These are phyloP conservation scores for Arthrobotrys musiformis DNA, from an alignment of 2,329 filamentous ascomycete species.

Conservation along the genomic window DNA sequence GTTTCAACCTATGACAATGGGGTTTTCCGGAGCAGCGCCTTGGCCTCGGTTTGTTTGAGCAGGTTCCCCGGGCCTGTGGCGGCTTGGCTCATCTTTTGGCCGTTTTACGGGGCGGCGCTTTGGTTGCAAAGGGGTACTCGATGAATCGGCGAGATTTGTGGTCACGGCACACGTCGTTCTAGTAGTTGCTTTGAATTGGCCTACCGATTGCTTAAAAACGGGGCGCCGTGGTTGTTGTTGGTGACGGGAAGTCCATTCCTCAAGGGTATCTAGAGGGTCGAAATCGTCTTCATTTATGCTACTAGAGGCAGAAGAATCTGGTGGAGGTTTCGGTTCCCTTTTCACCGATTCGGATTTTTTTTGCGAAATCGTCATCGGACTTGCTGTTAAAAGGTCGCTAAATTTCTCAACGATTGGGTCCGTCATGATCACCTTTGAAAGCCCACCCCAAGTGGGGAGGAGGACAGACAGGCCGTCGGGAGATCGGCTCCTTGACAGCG, in stretches of 20 bases:
- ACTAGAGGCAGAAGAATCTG: not conserved
- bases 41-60: not conserved
- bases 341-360: not conserved
- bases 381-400: conserved; percentile 12
- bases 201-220: conserved; percentile 37
- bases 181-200: conserved; percentile 33
- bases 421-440: conserved; percentile 40
- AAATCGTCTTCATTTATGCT: not conserved
- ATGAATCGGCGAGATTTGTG: not conserved
- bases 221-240: not conserved
- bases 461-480: conserved; percentile 65
- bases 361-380: not conserved
- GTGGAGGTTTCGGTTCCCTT: not conserved
- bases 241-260: not conserved
- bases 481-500: conserved; percentile 69
- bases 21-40: not conserved
- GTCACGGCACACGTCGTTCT: not conserved
- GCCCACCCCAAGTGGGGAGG: conserved; percentile 5
- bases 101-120: not conserved
- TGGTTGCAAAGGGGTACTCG: not conserved
- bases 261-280: not conserved
- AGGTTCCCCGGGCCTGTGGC: not conserved
- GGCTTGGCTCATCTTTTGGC: not conserved
- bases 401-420: conserved; percentile 43
- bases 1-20: conserved; percentile 18